Evolutionary conservation across 2,329 filamentous ascomycete genomes (phyloP).

Genomic region (Aspergillus cejpii): DNA sequence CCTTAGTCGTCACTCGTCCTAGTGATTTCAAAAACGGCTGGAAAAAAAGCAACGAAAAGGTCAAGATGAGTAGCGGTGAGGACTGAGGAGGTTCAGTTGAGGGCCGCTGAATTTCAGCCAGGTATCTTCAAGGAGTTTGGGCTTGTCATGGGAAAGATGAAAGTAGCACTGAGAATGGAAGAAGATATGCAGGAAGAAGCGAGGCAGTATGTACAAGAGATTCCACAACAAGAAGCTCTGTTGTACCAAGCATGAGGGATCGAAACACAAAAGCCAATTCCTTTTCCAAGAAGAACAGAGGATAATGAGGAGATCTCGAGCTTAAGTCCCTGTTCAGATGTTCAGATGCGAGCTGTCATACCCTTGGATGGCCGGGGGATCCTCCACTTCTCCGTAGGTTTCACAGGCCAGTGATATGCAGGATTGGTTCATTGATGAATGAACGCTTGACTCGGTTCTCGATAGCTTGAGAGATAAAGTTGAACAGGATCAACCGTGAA

Average conservation of each 20-base stretch:
- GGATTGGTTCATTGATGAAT: conserved; percentile 13
- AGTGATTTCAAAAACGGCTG: conserved; percentile 16
- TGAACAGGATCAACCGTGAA: too few species aligned
- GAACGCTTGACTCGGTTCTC: conserved; percentile 13
- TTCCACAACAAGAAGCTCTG: not conserved
- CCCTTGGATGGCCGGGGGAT: conserved; percentile 12
- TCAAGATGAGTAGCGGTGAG: conserved; percentile 10
- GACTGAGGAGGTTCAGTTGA: too few species aligned
- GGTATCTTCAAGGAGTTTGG: too few species aligned
- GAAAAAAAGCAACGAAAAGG: conserved; percentile 2
- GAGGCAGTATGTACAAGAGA: conserved; percentile 10
- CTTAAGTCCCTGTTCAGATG: conserved; percentile 12
- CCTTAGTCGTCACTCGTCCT: conserved; percentile 16
- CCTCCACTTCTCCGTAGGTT: conserved; percentile 7
- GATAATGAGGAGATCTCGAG: conserved; percentile 6
- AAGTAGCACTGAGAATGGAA: not conserved
- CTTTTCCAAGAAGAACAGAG: not conserved
- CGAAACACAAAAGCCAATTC: conserved; percentile 4
- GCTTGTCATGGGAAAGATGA: not conserved
- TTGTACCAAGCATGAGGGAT: not conserved
- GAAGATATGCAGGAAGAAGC: not conserved
- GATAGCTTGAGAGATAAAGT: conserved; percentile 21
- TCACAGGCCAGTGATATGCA: conserved; percentile 9
- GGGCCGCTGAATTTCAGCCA: too few species aligned
- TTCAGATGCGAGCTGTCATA: conserved; percentile 17